A percentile compares a stretch with the other conserved stretches of the same genome.
Conservation (phyloP, 352 stramenopile genomes). For the Phytophthora agathidicida region DNA sequence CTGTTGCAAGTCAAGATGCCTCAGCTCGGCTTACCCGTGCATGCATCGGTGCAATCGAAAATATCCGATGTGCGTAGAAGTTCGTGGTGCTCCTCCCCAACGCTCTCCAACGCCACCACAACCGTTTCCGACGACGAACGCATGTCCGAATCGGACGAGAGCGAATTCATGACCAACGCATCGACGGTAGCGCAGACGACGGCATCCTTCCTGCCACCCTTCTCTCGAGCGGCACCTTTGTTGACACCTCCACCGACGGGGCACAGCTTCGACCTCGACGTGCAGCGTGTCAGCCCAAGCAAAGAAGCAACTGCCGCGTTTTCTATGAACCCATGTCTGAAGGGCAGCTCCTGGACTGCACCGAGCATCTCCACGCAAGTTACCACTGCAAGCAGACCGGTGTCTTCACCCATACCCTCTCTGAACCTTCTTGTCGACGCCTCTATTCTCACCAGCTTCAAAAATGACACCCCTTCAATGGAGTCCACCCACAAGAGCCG, state of each 20-base stretch:
- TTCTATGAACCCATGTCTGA: slow-evolving; percentile 11
- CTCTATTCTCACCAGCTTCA: slow-evolving; percentile 71
- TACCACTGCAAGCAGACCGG: not conserved
- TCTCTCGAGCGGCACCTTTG: slow-evolving; percentile 27
- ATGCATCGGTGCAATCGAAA: slow-evolving; percentile 9
- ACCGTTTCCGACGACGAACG: slow-evolving; percentile 37
- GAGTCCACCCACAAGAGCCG: slow-evolving; percentile 14
- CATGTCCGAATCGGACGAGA: slow-evolving; percentile 37
- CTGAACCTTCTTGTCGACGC: slow-evolving; percentile 76
- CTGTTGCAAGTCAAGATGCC: slow-evolving; percentile 71
- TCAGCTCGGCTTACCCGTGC: slow-evolving; percentile 23
- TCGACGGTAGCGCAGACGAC: slow-evolving; percentile 7
- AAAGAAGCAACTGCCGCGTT: slow-evolving; percentile 26
- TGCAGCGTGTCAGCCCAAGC: slow-evolving; percentile 45
- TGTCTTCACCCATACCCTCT: slow-evolving; percentile 45
- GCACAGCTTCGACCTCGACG: slow-evolving; percentile 59
- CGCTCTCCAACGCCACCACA: slow-evolving; percentile 25
- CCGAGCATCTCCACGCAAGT: slow-evolving; percentile 12
- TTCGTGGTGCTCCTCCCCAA: slow-evolving; percentile 33
- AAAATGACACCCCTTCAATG: slow-evolving; percentile 40
- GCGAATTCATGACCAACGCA: slow-evolving; percentile 11
- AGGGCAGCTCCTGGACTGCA: slow-evolving; percentile 28
- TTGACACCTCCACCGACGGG: slow-evolving; percentile 49
- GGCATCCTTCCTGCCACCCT: slow-evolving; percentile 12
- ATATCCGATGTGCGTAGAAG: slow-evolving; percentile 14